A percentile compares a stretch with the other conserved stretches of the same genome.
These are phyloP conservation scores for Botryotinia calthae DNA, from an alignment of 2,329 filamentous ascomycete genomes.

Conservation along the genomic window DNA sequence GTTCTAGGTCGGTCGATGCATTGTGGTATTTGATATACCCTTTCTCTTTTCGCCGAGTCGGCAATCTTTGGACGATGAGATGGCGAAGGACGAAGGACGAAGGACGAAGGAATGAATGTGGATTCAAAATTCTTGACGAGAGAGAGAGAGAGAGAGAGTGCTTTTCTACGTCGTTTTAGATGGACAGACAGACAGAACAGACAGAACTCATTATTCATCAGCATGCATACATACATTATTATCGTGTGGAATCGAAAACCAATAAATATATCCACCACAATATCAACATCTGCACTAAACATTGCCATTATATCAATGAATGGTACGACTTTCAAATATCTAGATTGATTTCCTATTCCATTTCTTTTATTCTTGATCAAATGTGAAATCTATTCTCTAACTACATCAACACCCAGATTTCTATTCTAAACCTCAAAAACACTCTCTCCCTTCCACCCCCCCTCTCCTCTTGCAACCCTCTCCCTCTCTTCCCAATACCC, in stretches of 20 bases:
- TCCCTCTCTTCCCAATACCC: constrained; percentile 90
- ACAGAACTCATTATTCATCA: background rate
- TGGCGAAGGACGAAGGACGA: background rate
- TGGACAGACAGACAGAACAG: background rate
- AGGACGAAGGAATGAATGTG: background rate
- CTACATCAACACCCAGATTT: background rate
- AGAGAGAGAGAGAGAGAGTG: no score
- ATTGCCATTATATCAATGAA: no score
- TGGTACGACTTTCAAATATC: no score
- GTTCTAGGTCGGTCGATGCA: background rate
- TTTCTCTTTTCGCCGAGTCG: background rate
- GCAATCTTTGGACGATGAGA: background rate
- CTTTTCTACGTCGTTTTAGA: background rate
- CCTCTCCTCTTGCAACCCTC: constrained; percentile 40
- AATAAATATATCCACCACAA: no score
- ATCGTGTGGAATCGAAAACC: background rate
- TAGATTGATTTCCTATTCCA: no score
- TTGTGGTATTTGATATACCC: background rate
- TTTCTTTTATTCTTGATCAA: no score
- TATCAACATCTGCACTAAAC: no score
- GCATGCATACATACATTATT: background rate
- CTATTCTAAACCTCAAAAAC: constrained; percentile 43
- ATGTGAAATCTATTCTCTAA: background rate
- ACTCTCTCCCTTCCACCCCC: constrained; percentile 60
- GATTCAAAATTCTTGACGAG: background rate